These are phyloP conservation scores for Bipolaris gigantea DNA, from an alignment of 2,329 filamentous ascomycete genomes.

Conservation along the genomic window DNA sequence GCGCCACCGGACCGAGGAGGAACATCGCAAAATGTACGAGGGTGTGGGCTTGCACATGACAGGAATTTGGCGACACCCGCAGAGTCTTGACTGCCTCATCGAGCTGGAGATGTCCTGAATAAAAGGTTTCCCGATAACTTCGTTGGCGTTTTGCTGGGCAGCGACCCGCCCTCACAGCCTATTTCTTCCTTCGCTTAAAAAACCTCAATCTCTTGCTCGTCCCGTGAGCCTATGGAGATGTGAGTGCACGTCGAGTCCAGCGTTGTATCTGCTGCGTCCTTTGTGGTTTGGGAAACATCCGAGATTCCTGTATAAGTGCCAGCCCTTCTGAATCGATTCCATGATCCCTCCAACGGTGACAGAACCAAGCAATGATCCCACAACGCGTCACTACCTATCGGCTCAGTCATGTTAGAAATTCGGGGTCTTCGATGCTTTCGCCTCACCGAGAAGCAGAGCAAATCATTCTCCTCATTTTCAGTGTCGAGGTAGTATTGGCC, in stretches of 20 bases:
- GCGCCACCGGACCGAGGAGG: constrained; percentile 27
- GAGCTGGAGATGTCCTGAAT: constrained; percentile 23
- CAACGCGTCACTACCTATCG: not conserved
- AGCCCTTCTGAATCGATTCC: not conserved
- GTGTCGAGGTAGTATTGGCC: not conserved
- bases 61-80: constrained; percentile 26
- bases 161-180: too few species aligned
- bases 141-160: not conserved
- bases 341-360: not conserved
- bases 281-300: not conserved
- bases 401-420: not conserved
- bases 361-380: not conserved
- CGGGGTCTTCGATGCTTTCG: not conserved
- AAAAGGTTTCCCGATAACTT: not conserved
- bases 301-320: not conserved
- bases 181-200: not conserved
- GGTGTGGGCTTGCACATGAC: constrained; percentile 20
- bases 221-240: not conserved
- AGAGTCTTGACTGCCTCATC: constrained; percentile 27
- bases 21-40: constrained; percentile 26
- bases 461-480: not conserved
- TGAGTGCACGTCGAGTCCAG: not conserved
- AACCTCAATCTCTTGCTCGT: not conserved
- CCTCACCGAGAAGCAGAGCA: not conserved
- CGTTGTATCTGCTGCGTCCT: not conserved